Percentiles rank a stretch among this genome's conserved stretches.
Evolutionary conservation across 148 eudicot species (phyloP).

Genomic region (Camellia granthamiana): DNA sequence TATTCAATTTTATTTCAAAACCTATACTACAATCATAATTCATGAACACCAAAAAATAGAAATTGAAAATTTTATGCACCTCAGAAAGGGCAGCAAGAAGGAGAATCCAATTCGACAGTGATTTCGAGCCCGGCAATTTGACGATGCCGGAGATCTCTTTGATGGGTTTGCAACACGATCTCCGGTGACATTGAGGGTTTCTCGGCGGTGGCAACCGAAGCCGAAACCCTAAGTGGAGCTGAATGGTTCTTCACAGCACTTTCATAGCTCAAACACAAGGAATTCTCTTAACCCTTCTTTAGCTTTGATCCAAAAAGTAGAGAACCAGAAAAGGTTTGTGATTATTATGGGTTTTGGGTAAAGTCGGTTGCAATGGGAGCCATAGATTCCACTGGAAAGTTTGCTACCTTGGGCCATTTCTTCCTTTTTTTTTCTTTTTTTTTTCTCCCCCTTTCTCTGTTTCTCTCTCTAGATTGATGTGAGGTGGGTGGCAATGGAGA

Average conservation of each 20-base stretch:
- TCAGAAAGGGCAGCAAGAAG: conserved; percentile 94
- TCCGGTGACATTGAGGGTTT: conserved; percentile 68
- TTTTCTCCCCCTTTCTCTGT: not conserved
- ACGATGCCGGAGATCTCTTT: conserved; percentile 85
- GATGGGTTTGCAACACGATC: conserved; percentile 86
- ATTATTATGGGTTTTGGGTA: conserved; percentile 32
- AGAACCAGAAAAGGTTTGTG: conserved; percentile 21
- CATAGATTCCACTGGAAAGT: conserved; percentile 39
- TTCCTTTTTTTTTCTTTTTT: not conserved
- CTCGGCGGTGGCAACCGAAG: conserved; percentile 66
- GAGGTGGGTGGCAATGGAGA: too few relatives aligned
- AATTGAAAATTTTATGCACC: conserved; percentile 34
- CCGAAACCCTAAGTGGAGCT: conserved; percentile 36
- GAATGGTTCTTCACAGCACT: conserved; percentile 24
- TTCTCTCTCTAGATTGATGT: too few relatives aligned
- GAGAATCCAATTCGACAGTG: conserved; percentile 84
- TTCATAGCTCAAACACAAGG: conserved; percentile 36
- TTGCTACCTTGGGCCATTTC: conserved; percentile 63
- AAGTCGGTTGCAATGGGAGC: conserved; percentile 20
- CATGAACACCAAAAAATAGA: too few relatives aligned
- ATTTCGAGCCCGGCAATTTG: conserved; percentile 90
- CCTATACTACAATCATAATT: too few relatives aligned
- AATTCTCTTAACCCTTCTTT: conserved; percentile 21
- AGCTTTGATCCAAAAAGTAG: conserved; percentile 40
- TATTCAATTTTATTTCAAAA: too few relatives aligned